These are phyloP conservation scores for Candida schatavii DNA, from an alignment of 805 yeast species.

Conservation along the genomic window DNA sequence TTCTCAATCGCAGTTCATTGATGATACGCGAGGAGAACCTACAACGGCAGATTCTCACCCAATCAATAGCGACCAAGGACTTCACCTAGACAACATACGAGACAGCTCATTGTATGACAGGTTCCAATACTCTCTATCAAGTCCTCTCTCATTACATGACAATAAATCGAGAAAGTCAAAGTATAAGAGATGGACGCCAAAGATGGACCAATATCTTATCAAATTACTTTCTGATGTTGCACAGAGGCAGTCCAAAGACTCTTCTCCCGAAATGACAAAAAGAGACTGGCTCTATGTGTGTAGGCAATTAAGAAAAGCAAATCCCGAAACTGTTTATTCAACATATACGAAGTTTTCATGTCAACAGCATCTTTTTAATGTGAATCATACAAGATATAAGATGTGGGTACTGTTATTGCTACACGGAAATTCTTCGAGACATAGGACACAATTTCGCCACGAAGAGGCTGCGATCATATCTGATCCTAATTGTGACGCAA, in stretches of 20 bases:
- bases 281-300: conserved; percentile 37
- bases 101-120: no score
- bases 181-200: conserved; percentile 37
- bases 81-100: no score
- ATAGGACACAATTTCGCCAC: no score
- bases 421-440: conserved; percentile 23
- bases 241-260: conserved; percentile 30
- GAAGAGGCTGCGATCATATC: no score
- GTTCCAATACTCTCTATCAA: no score
- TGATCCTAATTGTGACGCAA: no score
- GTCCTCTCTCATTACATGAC: no score
- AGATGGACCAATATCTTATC: conserved; percentile 33
- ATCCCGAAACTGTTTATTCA: conserved; percentile 39
- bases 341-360: conserved; percentile 40
- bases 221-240: conserved; percentile 34
- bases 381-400: conserved; percentile 33
- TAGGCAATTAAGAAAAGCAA: conserved; percentile 32
- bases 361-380: conserved; percentile 36
- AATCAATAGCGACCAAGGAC: no score
- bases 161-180: conserved; percentile 34
- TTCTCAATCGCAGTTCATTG: no score
- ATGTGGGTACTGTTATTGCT: conserved; percentile 34
- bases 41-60: no score
- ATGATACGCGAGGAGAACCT: no score
- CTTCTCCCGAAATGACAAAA: conserved; percentile 31